Evolutionary conservation across 1,284 basidiomycete genomes (phyloP), one percentile per base, ranked within the genome.

Genomic region (Stereum hirsutum): DNA sequence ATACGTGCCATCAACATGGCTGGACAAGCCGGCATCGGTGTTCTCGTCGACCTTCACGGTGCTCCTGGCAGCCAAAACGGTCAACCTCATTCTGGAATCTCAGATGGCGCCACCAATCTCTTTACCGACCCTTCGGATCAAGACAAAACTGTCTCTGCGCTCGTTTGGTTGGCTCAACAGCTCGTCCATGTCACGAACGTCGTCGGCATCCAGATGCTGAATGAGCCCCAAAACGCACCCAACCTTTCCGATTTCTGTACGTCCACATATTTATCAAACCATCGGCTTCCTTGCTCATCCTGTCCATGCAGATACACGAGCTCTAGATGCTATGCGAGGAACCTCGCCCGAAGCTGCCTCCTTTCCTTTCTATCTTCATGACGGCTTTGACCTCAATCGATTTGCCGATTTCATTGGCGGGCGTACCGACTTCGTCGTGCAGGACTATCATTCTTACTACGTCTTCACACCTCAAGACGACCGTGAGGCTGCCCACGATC

Each of bases 391-490:
- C 50, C 64, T 85, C 34, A 56, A 65, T 7, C 65, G 72, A 11
- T 85, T 77, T 52, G 71, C 69, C 39, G 55, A 66, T 12, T 87
- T 70, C 49, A 64, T 83, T 19, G 62, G 70, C 2, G 62, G 64
- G 24, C 66, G 82, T 27, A 57, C 59, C 0, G 85, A 89, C 55
- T 89, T 88, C 52, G 70, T 86, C 28, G 76, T 89, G 24, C 72
- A 83, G 50, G 86, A 89, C 50, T 77, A 87, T 56, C 86, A 89
- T 56, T 79, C 83, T 2, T 81, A 82, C 60, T 83, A 78, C 50
- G 82, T 86, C 43, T 87, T 77, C 55, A 71, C 72, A 3, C 56
- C 70, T 6, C 51, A 60, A 6, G 72, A 81, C 52, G 54, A 62
- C 39, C 53, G 55, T 4, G 65, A 73, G 47, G 56, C 74, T 17